phyloP scores from a whole-genome alignment of 768 basidiomycete genomes.

The Trametopsis cervina region DNA sequence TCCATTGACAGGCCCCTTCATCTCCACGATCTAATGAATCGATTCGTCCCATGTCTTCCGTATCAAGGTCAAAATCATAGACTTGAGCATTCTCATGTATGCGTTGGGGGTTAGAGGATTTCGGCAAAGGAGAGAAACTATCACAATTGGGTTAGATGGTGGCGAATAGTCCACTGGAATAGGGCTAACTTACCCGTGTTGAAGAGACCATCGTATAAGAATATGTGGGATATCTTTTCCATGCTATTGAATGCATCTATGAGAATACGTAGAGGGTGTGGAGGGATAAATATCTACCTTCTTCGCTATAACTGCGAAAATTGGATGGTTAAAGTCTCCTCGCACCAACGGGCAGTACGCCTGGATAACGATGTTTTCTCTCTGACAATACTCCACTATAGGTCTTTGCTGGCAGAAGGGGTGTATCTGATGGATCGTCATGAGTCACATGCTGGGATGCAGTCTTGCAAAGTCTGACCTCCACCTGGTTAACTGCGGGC shows the following conservation, averaged over 20 bases:
- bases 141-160: too few species aligned
- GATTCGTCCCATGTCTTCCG: constrained; percentile 58
- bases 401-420: constrained; percentile 76
- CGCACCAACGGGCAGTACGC: constrained; percentile 64
- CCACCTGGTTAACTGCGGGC: constrained; percentile 79
- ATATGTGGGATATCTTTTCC: constrained; percentile 66
- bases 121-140: constrained; percentile 79
- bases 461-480: constrained; percentile 34
- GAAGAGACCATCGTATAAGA: constrained; percentile 88
- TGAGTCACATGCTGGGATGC: background rate
- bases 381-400: constrained; percentile 64
- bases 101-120: constrained; percentile 63
- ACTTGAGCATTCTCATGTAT: constrained; percentile 69
- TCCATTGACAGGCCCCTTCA: constrained; percentile 76
- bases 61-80: constrained; percentile 65
- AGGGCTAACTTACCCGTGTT: constrained; percentile 51
- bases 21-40: constrained; percentile 69
- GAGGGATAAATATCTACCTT: background rate
- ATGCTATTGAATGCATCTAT: too few species aligned
- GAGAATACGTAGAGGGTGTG: background rate
- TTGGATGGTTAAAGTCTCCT: constrained; percentile 36
- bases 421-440: constrained; percentile 46
- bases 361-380: constrained; percentile 31
- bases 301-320: constrained; percentile 43
- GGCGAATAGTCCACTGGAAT: background rate